These are phyloP conservation scores for Xylariaceae sp. DNA, from an alignment of 2,329 filamentous ascomycete genomes.

Conservation along the genomic window DNA sequence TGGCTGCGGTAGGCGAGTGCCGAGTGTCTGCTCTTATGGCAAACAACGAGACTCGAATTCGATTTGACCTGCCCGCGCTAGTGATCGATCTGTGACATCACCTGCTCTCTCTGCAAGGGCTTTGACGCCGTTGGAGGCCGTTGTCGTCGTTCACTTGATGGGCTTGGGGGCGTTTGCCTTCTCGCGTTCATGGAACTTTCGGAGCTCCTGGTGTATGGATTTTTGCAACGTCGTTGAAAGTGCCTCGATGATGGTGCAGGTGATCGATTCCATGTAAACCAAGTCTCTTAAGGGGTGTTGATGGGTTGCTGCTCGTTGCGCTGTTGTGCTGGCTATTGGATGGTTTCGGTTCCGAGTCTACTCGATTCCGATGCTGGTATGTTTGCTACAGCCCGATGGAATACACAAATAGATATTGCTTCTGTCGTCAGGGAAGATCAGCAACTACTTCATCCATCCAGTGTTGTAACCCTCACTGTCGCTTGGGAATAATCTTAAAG, in stretches of 20 bases:
- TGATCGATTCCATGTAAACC: not conserved
- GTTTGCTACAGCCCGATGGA: too few relatives aligned
- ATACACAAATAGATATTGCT: too few relatives aligned
- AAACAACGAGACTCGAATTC: not conserved
- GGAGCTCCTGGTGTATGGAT: not conserved
- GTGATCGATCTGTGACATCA: not conserved
- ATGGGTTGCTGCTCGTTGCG: too few relatives aligned
- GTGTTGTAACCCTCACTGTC: too few relatives aligned
- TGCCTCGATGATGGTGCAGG: not conserved
- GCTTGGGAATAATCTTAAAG: too few relatives aligned
- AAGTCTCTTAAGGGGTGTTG: too few relatives aligned
- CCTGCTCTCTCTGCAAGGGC: not conserved
- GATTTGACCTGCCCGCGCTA: not conserved
- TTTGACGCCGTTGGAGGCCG: not conserved
- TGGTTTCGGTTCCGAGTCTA: too few relatives aligned
- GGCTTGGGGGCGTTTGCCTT: constrained; percentile 1
- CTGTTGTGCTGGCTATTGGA: too few relatives aligned
- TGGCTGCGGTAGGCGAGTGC: too few relatives aligned
- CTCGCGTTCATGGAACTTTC: not conserved
- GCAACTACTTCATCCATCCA: too few relatives aligned
- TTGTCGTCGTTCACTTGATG: not conserved
- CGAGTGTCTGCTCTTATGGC: not conserved
- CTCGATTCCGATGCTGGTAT: too few relatives aligned
- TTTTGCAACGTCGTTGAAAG: not conserved
- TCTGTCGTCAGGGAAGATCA: too few relatives aligned